Evolutionary conservation across 2,329 filamentous ascomycete genomes (phyloP).

Genomic region (Epichloe aotearoae): DNA sequence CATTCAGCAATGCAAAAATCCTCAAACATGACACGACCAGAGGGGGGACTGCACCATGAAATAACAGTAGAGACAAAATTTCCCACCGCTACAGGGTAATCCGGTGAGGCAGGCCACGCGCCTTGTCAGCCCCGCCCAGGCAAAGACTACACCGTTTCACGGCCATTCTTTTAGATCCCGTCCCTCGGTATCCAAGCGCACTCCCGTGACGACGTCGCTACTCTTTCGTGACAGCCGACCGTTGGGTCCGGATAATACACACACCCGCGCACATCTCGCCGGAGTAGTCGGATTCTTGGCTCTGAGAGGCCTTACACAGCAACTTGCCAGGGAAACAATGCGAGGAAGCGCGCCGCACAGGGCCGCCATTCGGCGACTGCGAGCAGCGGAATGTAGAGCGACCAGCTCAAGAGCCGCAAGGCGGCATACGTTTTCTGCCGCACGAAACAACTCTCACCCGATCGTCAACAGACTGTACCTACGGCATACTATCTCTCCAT

Average conservation of each 20-base stretch:
- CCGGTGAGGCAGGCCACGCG: too few relatives aligned
- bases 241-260: background rate
- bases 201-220: background rate
- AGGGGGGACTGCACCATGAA: too few relatives aligned
- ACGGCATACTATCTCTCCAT: background rate
- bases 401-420: conserved; percentile 1
- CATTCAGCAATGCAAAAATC: too few relatives aligned
- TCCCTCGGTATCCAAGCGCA: background rate
- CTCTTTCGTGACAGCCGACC: background rate
- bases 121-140: too few relatives aligned
- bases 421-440: conserved; percentile 1
- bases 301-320: background rate
- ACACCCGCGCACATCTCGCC: background rate
- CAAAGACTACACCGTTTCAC: background rate
- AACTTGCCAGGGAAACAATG: conserved; percentile 5
- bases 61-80: too few relatives aligned
- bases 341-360: conserved; percentile 7
- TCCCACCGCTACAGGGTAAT: too few relatives aligned
- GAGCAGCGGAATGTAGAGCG: conserved; percentile 5
- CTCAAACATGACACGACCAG: too few relatives aligned
- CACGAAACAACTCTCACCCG: background rate
- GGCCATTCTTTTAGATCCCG: background rate
- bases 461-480: background rate
- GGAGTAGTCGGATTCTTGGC: background rate
- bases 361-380: conserved; percentile 8